These are phyloP conservation scores for Botryotinia calthae DNA, from an alignment of 2,329 filamentous ascomycete species.

Conservation along the genomic window DNA sequence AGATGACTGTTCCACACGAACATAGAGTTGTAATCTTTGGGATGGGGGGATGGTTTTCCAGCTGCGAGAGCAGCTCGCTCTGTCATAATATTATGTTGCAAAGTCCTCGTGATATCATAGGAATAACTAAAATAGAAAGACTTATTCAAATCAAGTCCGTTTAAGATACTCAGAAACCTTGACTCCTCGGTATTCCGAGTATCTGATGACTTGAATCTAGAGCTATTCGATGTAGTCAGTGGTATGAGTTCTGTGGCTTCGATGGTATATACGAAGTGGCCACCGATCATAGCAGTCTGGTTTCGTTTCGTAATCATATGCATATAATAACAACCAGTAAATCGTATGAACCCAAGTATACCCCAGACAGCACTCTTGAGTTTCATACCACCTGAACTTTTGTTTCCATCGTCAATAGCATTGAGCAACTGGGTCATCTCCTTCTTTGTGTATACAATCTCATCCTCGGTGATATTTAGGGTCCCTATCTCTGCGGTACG, in stretches of 20 bases:
- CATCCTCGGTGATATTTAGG: slow-evolving; percentile 85
- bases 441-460: slow-evolving; percentile 86
- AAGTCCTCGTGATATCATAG: slow-evolving; percentile 88
- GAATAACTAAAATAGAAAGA: slow-evolving; percentile 99
- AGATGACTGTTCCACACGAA: slow-evolving; percentile 97
- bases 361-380: slow-evolving; percentile 91
- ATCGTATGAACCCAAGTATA: slow-evolving; percentile 88
- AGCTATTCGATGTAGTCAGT: slow-evolving; percentile 66
- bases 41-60: slow-evolving; percentile 57
- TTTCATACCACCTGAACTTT: slow-evolving; percentile 82
- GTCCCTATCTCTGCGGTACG: slow-evolving; percentile 77
- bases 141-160: slow-evolving; percentile 83
- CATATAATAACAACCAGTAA: slow-evolving; percentile 97
- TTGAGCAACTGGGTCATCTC: slow-evolving; percentile 93
- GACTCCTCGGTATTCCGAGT: slow-evolving; percentile 80
- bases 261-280: slow-evolving; percentile 93
- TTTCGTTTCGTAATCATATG: slow-evolving; percentile 92
- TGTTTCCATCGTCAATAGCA: slow-evolving; percentile 93
- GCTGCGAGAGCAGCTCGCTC: slow-evolving; percentile 70
- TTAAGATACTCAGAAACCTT: slow-evolving; percentile 82
- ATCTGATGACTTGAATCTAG: slow-evolving; percentile 69
- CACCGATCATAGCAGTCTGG: slow-evolving; percentile 92
- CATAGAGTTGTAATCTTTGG: slow-evolving; percentile 81
- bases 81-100: slow-evolving; percentile 86
- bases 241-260: slow-evolving; percentile 91